Evolutionary conservation across 176 grass and related monocot species (phyloP), one percentile per base, ranked within the genome.

Genomic region (Aegilops speltoides): DNA sequence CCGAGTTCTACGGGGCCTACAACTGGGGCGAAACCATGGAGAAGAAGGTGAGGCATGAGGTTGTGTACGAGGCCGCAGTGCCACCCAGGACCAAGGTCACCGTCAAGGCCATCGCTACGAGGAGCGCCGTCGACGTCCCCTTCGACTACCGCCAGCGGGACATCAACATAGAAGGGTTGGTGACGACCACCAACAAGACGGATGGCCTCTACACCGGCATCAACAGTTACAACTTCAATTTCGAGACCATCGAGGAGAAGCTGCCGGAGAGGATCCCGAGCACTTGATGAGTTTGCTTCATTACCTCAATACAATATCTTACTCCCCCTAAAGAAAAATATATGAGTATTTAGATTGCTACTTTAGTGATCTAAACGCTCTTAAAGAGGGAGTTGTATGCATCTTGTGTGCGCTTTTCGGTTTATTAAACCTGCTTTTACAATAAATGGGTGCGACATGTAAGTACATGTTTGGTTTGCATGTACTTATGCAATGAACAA

Each of bases 111-210:
- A 23, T 61, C 22, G 57, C 57, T 0, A 10, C 20, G 0, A 61
- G 57, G 57, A 61, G 57, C 57, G 7, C 57, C 57, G 57, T 61
- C 20, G 22, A 23, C 22, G 57, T 61, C 57, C 57, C 57, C 22
- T 61, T 61, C 20, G 10, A 5, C 57, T 61, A 61, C 22, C 3
- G 7, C 22, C 57, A 61, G 57, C 22, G 22, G 20, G 57, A 61
- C 57, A 7, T 61, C 57, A 3, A 0, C 57, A 61, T 9, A 9
- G 57, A 61, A 2, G 57, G 57, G 57, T 2, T 0, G 7, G 57
- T n/a, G 20, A 17, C 2, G 57, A 19, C 1, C 5, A n/a, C 0
- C 19, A 1, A 0, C 19, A 60, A n/a, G 57, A n/a, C 0, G 0
- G 57, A 60, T 23, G 57, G 57, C 19, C 5, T 60, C 6, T 60